Percentiles rank a stretch among this genome's conserved stretches.
These are phyloP conservation scores for Chrysanthemum makinoi DNA, from an alignment of 129 eudicot genomes.

Conservation along the genomic window DNA sequence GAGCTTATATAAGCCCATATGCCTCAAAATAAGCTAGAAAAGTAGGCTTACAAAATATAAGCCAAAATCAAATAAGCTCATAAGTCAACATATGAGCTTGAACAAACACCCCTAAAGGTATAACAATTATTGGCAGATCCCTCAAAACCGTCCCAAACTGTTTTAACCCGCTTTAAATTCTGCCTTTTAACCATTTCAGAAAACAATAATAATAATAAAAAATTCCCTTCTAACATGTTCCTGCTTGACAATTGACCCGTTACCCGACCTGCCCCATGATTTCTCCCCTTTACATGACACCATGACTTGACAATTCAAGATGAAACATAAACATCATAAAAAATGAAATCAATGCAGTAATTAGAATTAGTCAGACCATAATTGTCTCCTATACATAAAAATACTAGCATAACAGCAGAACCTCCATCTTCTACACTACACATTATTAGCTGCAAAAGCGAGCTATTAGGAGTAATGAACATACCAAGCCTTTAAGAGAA, in stretches of 20 bases:
- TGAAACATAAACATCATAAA: background rate
- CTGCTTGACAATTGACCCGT: background rate
- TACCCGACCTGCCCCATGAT: background rate
- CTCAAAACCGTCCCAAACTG: background rate
- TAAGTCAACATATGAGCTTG: too few relatives aligned
- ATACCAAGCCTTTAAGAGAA: slow-evolving; percentile 68
- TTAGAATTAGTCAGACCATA: background rate
- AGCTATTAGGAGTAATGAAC: slow-evolving; percentile 11
- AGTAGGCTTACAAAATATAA: too few relatives aligned
- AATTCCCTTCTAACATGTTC: too few relatives aligned
- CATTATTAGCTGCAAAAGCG: background rate
- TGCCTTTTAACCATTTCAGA: too few relatives aligned
- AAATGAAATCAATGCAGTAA: background rate
- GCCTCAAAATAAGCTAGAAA: too few relatives aligned
- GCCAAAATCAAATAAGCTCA: too few relatives aligned
- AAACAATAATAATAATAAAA: too few relatives aligned
- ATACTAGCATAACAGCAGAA: background rate
- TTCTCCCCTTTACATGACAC: background rate
- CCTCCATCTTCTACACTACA: background rate
- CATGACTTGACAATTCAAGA: background rate
- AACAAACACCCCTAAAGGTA: too few relatives aligned
- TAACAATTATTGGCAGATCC: too few relatives aligned
- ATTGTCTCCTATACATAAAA: background rate
- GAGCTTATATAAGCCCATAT: too few relatives aligned
- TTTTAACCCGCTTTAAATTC: background rate